Evolutionary conservation across 2,329 filamentous ascomycete genomes (phyloP).

Genomic region (Colletotrichum sp.): DNA sequence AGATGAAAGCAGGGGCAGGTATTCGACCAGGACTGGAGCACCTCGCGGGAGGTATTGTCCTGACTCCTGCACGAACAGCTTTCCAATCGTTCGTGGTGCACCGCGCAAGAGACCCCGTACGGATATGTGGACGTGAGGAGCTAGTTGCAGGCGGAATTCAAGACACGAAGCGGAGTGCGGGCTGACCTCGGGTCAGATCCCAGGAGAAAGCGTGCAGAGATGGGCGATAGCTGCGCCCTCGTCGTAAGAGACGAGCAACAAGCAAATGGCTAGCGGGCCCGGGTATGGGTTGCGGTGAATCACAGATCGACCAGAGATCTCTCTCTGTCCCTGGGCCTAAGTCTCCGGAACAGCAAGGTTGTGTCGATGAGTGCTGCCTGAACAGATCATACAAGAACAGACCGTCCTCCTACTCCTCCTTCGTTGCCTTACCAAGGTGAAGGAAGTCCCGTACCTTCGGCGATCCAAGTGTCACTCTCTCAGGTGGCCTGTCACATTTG

Average conservation of each 20-base stretch:
- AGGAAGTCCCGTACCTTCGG: not conserved
- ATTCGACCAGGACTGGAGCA: not conserved
- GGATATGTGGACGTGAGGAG: not conserved
- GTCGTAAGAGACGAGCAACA: not conserved
- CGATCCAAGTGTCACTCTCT: not conserved
- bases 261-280: not conserved
- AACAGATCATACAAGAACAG: not conserved
- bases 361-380: not conserved
- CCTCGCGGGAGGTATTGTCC: not conserved
- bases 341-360: not conserved
- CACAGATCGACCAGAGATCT: not conserved
- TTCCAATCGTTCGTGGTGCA: not conserved
- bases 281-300: not conserved
- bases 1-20: constrained; percentile 5
- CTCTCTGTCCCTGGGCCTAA: not conserved
- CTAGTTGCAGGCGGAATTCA: not conserved
- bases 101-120: not conserved
- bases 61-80: not conserved
- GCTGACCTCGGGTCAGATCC: not conserved
- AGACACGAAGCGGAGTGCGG: constrained; percentile 15
- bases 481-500: not conserved
- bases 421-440: not conserved
- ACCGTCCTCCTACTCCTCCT: not conserved
- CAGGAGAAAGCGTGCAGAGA: not conserved
- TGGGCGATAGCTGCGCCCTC: not conserved